Base-by-base conservation (phyloP, 805 yeast species). In the Wickerhamiella qilinensis region DNA sequence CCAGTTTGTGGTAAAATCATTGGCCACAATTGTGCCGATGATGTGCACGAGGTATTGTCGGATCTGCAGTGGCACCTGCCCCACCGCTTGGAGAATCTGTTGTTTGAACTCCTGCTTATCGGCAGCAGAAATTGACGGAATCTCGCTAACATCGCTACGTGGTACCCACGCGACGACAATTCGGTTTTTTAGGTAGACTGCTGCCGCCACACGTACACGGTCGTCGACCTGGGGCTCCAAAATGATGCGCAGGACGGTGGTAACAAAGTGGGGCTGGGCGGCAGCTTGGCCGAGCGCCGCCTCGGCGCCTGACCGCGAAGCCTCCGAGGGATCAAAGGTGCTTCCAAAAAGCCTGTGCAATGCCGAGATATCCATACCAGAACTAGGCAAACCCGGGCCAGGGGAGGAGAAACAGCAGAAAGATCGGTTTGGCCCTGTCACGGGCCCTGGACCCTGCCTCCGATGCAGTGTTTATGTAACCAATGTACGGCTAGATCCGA, bases 171-270 rank as follows among this genome's bases (percentile, higher is more conserved):
- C 65, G 28, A 71, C 65, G 14, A 65, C 61, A 18, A 84, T 66
- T 40, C 75, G 67, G 56, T 88, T 86, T 55, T 88, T 88, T 56
- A 84, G 72, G 56, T 73, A 83, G 3, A 88, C 75, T 0, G 91
- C 85, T 2, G 93, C 78, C 11, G 93, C 81, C 36, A 73, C 62
- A 47, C 75, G 69, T 36, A 79, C 65, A 19, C 65, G 69, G 2
- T 59, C 57, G 4, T 72, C 62, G 14, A 68, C 73, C 15, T 67
- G 71, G 5, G 59, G 58, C 17, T 72, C 69, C 15, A 68, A 54
- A 16, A 84, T 65, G 37, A 85, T 77, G 52, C 82, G 88, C 35
- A 88, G 61, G 56, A 94, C 81, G 1, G 88, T 86, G 4, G 79
- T 79, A 30, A 83, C 60, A 52, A 86, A 86, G 4, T 93, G 94